A percentile compares a stretch with the other conserved stretches of the same genome.
Conservation (phyloP, 768 basidiomycete species). For the Phylloporus sp. region DNA sequence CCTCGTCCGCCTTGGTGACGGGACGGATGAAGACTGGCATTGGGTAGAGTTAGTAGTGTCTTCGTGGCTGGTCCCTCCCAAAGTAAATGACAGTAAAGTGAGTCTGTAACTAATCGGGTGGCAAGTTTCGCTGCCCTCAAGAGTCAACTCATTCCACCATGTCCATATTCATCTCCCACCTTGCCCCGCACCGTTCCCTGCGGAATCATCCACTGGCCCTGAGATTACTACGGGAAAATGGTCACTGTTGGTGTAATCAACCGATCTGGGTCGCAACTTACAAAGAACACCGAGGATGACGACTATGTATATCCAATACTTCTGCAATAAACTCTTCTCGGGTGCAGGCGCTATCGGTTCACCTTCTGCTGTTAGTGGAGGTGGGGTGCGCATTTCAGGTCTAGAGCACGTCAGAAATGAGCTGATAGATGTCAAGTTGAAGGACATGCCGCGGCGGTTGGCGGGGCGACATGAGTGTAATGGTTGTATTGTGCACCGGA, state of each 20-base stretch:
- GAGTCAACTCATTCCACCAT: background rate
- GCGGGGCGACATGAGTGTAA: slow-evolving; percentile 44
- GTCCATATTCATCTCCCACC: slow-evolving; percentile 21
- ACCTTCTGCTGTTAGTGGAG: slow-evolving; percentile 63
- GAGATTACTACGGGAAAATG: slow-evolving; percentile 22
- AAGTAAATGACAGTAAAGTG: too few relatives aligned
- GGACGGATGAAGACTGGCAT: slow-evolving; percentile 51
- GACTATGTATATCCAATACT: slow-evolving; percentile 86
- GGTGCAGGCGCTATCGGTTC: slow-evolving; percentile 53
- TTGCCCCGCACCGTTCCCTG: slow-evolving; percentile 16
- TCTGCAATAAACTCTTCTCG: slow-evolving; percentile 80
- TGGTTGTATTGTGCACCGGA: slow-evolving; percentile 47
- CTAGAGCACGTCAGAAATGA: slow-evolving; percentile 34
- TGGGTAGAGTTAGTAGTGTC: too few relatives aligned
- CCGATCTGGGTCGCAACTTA: slow-evolving; percentile 34
- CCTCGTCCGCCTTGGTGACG: slow-evolving; percentile 50
- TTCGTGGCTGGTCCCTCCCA: too few relatives aligned
- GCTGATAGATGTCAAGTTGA: background rate
- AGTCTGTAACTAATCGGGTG: background rate
- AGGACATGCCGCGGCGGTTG: slow-evolving; percentile 55
- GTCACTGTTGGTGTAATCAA: background rate
- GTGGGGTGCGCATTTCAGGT: slow-evolving; percentile 64
- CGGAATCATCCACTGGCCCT: slow-evolving; percentile 28
- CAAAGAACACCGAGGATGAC: slow-evolving; percentile 54
- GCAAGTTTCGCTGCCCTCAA: too few relatives aligned